Evolutionary conservation across 306 rosid genomes (phyloP).

Genomic region (Pueraria montana): DNA sequence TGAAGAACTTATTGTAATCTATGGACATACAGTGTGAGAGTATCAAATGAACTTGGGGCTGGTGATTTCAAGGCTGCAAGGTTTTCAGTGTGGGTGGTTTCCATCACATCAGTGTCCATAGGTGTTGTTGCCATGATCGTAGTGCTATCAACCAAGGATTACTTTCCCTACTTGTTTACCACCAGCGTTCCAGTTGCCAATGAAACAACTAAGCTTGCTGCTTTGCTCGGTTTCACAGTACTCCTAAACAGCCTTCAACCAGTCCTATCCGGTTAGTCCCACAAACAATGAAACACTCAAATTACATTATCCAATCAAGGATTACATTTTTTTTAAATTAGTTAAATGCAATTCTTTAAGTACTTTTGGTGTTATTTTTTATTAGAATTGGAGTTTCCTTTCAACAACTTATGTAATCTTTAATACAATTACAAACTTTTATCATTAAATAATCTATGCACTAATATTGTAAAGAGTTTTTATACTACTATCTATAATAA

Average conservation of each 20-base stretch:
- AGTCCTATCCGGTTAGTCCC: constrained; percentile 71
- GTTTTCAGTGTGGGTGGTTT: constrained; percentile 75
- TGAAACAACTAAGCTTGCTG: constrained; percentile 77
- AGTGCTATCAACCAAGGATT: constrained; percentile 62
- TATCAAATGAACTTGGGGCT: constrained; percentile 87
- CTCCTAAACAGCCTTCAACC: constrained; percentile 83
- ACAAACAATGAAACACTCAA: neutral
- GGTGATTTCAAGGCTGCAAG: constrained; percentile 68
- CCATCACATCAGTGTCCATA: constrained; percentile 69
- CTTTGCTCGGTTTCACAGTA: constrained; percentile 68
- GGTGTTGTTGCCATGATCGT: constrained; percentile 62
- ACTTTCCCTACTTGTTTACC: constrained; percentile 78
- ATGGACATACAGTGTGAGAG: constrained; percentile 82
- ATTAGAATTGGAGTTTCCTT: no score
- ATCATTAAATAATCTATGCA: no score
- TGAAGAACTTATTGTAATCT: neutral
- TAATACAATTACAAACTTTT: no score
- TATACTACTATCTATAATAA: no score
- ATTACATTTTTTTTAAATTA: neutral
- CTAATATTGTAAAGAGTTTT: no score
- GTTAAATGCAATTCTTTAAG: no score
- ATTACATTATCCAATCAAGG: neutral
- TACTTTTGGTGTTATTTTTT: no score
- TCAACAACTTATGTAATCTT: neutral
- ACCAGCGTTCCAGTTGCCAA: constrained; percentile 65